Conservation (phyloP, 148 eudicot genomes). For the Rheum nobile region DNA sequence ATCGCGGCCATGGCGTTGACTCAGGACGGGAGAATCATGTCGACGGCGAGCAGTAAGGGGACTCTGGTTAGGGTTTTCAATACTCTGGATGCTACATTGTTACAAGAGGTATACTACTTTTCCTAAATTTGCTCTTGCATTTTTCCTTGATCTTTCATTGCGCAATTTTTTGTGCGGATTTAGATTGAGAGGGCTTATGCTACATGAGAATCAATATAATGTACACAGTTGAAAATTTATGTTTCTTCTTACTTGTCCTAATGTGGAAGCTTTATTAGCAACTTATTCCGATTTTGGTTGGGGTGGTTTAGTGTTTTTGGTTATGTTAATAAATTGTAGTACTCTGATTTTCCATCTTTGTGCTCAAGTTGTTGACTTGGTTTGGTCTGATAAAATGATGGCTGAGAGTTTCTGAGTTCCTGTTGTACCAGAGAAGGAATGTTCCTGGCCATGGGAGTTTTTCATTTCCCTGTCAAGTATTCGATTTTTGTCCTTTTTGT, state of each 20-base stretch:
- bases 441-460: background rate
- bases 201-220: no score
- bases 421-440: background rate
- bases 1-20: conserved; percentile 43
- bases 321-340: background rate
- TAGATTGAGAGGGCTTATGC: no score
- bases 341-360: background rate
- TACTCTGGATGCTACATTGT: conserved; percentile 53
- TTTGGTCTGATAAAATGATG: background rate
- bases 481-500: background rate
- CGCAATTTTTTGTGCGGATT: background rate
- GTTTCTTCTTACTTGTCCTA: no score
- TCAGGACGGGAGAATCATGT: conserved; percentile 46
- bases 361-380: background rate
- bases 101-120: conserved; percentile 52
- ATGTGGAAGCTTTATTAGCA: no score
- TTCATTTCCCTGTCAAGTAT: background rate
- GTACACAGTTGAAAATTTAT: no score
- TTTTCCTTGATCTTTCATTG: background rate
- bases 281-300: no score
- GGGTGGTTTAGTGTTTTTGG: no score
- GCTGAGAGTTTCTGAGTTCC: background rate
- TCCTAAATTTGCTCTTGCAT: background rate
- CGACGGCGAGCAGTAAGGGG: conserved; percentile 72
- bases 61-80: conserved; percentile 59